Conservation (phyloP, 495 filamentous ascomycete species). For the Hapsidospora chrysogenum region DNA sequence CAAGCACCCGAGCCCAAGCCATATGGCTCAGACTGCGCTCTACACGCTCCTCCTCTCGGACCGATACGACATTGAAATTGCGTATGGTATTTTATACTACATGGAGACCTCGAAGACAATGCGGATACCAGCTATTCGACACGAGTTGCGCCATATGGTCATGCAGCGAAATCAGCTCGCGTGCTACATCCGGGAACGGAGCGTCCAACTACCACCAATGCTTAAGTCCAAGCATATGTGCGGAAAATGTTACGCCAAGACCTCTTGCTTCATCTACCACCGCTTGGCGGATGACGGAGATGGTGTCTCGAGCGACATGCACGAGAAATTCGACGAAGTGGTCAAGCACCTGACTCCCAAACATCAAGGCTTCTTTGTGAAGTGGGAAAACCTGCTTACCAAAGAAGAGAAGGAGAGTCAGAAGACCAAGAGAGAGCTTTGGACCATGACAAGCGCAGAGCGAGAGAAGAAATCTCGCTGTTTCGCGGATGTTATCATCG, state of each 20-base stretch:
- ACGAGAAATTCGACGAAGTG: slow-evolving; percentile 56
- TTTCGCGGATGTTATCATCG: slow-evolving; percentile 49
- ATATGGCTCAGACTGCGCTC: slow-evolving; percentile 84
- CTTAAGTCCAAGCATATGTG: slow-evolving; percentile 62
- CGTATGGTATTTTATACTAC: slow-evolving; percentile 84
- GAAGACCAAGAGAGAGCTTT: slow-evolving; percentile 72
- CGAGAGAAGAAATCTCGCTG: slow-evolving; percentile 70
- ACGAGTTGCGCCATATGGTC: slow-evolving; percentile 87
- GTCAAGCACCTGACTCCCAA: slow-evolving; percentile 54
- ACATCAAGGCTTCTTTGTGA: slow-evolving; percentile 73
- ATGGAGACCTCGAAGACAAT: slow-evolving; percentile 75
- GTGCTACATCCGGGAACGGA: slow-evolving; percentile 63
- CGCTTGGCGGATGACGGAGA: slow-evolving; percentile 75
- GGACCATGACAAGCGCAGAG: slow-evolving; percentile 84
- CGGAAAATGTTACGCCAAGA: slow-evolving; percentile 70
- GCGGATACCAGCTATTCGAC: slow-evolving; percentile 64
- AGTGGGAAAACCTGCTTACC: slow-evolving; percentile 85
- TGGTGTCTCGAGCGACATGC: slow-evolving; percentile 60
- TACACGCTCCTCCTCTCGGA: slow-evolving; percentile 90
- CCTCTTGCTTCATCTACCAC: slow-evolving; percentile 84
- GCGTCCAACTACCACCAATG: slow-evolving; percentile 67
- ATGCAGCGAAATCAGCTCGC: slow-evolving; percentile 87
- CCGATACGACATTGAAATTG: slow-evolving; percentile 82
- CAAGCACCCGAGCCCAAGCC: slow-evolving; percentile 55
- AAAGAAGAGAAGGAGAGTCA: slow-evolving; percentile 84